Evolutionary conservation across 176 grass and related monocot species (phyloP).

Genomic region (Avena insularis): DNA sequence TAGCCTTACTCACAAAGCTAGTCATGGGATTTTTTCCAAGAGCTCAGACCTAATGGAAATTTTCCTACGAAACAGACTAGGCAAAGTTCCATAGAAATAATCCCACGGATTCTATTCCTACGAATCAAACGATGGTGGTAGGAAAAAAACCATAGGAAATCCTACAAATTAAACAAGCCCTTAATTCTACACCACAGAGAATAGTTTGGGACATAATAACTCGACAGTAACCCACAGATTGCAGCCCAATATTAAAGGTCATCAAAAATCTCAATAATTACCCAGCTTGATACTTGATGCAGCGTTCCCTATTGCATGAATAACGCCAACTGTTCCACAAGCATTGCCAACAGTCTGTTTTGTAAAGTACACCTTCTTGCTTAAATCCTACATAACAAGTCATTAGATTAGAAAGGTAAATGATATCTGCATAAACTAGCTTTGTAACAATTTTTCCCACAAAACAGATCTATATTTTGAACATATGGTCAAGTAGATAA

Average conservation of each 20-base stretch:
- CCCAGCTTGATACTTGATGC: conserved; percentile 85
- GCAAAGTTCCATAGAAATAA: too few relatives aligned
- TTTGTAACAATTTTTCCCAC: neutral
- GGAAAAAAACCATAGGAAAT: too few relatives aligned
- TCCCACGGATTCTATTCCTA: too few relatives aligned
- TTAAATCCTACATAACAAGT: conserved; percentile 57
- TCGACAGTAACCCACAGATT: neutral
- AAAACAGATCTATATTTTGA: neutral
- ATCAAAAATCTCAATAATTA: conserved; percentile 42
- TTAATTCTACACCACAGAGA: conserved; percentile 15
- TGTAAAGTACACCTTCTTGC: conserved; percentile 83
- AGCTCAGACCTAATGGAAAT: too few relatives aligned
- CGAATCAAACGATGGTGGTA: too few relatives aligned
- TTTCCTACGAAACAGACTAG: too few relatives aligned
- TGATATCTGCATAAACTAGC: neutral
- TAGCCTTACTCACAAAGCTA: too few relatives aligned
- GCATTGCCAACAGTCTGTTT: conserved; percentile 99
- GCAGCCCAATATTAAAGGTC: neutral
- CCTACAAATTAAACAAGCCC: too few relatives aligned
- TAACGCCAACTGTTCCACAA: conserved; percentile 96
- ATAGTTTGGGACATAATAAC: conserved; percentile 10
- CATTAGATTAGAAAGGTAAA: conserved; percentile 26
- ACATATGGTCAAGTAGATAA: neutral
- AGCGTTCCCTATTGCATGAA: conserved; percentile 95
- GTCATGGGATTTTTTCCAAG: too few relatives aligned